phyloP scores from a whole-genome alignment of 2,329 filamentous ascomycete genomes.

The Hypocreales sp. region DNA sequence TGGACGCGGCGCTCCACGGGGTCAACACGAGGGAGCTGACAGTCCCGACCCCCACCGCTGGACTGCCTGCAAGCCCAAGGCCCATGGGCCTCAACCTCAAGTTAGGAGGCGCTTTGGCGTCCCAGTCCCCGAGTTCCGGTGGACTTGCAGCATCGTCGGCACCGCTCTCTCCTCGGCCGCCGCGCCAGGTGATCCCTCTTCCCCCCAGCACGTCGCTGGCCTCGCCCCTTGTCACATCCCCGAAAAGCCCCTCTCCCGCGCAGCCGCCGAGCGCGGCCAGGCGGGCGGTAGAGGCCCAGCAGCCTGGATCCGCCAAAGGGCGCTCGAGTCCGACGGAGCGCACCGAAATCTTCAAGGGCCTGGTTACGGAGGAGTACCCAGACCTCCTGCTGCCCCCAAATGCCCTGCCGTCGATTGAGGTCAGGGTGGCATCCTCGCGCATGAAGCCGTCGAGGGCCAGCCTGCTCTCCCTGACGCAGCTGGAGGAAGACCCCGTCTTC shows the following conservation, averaged over 20 bases:
- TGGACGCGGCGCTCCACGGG: conserved; percentile 34
- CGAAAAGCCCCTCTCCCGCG: conserved; percentile 2
- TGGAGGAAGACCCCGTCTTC: conserved; percentile 88
- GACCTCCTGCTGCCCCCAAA: conserved; percentile 77
- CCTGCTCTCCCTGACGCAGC: conserved; percentile 60
- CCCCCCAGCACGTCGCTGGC: conserved; percentile 54
- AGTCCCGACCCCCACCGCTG: conserved; percentile 38
- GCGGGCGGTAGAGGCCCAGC: conserved; percentile 10
- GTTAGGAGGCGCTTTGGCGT: too few relatives aligned
- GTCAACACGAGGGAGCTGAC: conserved; percentile 16
- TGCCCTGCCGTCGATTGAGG: conserved; percentile 69
- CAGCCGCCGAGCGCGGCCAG: conserved; percentile 3
- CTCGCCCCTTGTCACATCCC: conserved; percentile 21
- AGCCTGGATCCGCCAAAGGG: conserved; percentile 7
- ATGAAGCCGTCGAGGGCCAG: conserved; percentile 84
- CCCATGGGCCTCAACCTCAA: conserved; percentile 34
- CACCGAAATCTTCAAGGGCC: conserved; percentile 53
- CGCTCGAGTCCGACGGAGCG: conserved; percentile 25
- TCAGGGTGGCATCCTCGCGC: conserved; percentile 85
- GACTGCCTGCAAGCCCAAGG: conserved; percentile 43
- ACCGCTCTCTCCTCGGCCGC: conserved; percentile 56
- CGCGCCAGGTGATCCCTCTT: conserved; percentile 57
- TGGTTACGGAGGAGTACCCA: conserved; percentile 76
- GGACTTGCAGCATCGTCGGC: too few relatives aligned
- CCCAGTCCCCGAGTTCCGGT: too few relatives aligned